Evolutionary conservation across 257 asterid species (phyloP), one percentile per base, ranked within the genome.

Genomic region (Cynanchum wilfordii): DNA sequence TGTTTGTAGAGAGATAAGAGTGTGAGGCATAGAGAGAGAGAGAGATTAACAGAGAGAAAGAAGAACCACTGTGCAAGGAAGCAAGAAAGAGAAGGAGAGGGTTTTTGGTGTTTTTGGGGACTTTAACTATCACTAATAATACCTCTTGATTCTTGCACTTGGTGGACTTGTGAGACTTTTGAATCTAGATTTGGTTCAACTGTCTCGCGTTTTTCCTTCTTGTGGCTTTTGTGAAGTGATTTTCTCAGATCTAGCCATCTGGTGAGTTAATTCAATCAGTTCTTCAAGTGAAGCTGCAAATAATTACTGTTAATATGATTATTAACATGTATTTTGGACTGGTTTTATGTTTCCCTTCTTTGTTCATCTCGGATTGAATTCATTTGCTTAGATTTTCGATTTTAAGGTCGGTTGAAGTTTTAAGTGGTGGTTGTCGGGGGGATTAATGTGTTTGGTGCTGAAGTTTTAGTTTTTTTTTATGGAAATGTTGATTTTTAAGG

Each of bases 201-300:
- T 50, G 75, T 72, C 81, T 73, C 57, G 45, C 47, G 47, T 55
- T 29, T 30, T 25, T 51, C 10, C 7, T 1, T 67, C 11, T 5
- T 68, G 40, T 22, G 52, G 65, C 50, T 69, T 40, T 3, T 16
- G 8, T 11, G 24, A n/a, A n/a, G 64, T 33, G 73, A 36, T 85
- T 85, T 70, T 71, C 69, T 78, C 76, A 87, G 96, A 90, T 88
- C 96, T 89, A 90, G 82, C 77, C 74, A 73, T 82, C 86, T 44
- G 91, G 96, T 92, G 81, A 83, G 92, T 84, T 74, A 71, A 40
- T 78, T 70, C 68, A 22, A 68, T 29, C 68, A 6, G 0, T 38
- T 20, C 52, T 66, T 79, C 22, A 70, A 60, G 74, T 73, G 27
- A 40, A 24, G 20, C 59, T 73, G 59, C 56, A 2, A 49, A 20